Base-by-base conservation (phyloP, 441 rosid species). In the Populus hybrid region DNA sequence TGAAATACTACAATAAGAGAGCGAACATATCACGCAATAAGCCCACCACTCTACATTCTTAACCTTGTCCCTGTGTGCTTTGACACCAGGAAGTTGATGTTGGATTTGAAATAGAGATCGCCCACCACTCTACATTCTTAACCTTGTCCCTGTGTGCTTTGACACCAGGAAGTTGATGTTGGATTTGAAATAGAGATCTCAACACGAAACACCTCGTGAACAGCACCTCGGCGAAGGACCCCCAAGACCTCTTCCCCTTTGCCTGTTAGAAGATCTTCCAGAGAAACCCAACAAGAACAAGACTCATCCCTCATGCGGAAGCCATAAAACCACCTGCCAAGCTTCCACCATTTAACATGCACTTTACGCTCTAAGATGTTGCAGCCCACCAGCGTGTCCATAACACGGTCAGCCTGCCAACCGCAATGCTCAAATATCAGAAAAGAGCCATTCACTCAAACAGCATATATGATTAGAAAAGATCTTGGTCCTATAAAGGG, bases 341-440 rank as follows among this genome's bases (percentile, higher is more conserved):
- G 85, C 81, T 90, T 92, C 90, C 91, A 90, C 97, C 95, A 93
- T 81, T 78, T 88, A 73, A 92, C 85, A 75, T 89, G 82, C 63
- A 92, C 86, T 71, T 85, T 81, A 50, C 88, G 87, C 69, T 90
- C 87, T 16, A 88, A 71, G 78, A 93, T 87, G 79, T 86, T 73
- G 81, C 84, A 82, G 28, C 80, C 83, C 68, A 71, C 74, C 8
- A 90, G 82, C 0, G 83, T 88, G 59, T 84, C 89, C 83, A 76
- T 12, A n/a, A 93, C 78, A 36, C 68, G 33, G 69, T 74, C 79
- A 64, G 76, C 72, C 90, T 91, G 82, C 76, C 56, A 74, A 72
- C 71, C 33, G 69, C 14, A 6, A 29, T 20, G 35, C 64, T 20
- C 36, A 64, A 69, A 50, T 35, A 69, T 74, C 68, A 80, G 3